Base-by-base conservation (phyloP, 2,329 filamentous ascomycete genomes). In the Alternaria sp. region DNA sequence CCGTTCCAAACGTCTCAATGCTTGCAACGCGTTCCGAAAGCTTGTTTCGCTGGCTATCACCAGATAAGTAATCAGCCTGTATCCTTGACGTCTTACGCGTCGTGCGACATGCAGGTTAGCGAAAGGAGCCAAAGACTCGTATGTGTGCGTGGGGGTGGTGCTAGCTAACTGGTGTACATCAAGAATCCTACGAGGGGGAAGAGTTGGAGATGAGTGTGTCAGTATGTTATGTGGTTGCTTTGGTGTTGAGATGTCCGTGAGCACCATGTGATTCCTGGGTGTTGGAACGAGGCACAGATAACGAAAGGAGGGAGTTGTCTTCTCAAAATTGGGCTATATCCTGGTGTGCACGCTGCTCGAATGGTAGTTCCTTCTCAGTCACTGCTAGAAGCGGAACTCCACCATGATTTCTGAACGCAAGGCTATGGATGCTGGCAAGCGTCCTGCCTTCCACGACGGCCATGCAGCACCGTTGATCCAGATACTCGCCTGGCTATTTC, bases 401-500 rank as follows among this genome's bases (percentile, higher is more conserved):
- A 46, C 6, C 23, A 59, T 54, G 7, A 2, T 56, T 4, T 30
- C 12, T 0, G 6, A 6, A 43, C 23, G 26, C 8, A 30, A 36
- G 7, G 25, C 28, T 11, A 57, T 62, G 40, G 47, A 62, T 7
- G 28, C 15, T 45, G 50, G 25, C 3, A 54, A 45, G 19, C 21
- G 9, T 44, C 60, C 60, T 15, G 40, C 40, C 5, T 50, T 62
- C 21, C 21, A 51, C 12, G 49, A 59, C 1, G 40, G 51, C n/a
- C 23, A 62, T 56, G 62, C 59, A 12, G 54, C 59, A 9, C 63
- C 56, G 4, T 32, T 65, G 17, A 58, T 63, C 5, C 63, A 65
- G 11, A 59, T 65, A 1, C 54, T 65, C 5, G 23, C 62, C 12
- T 65, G 59, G 62, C 49, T 66, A 0, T 64, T 66, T 5, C 52